phyloP scores from a whole-genome alignment of 2,329 filamentous ascomycete species.

The Trichoderma endophyticum region DNA sequence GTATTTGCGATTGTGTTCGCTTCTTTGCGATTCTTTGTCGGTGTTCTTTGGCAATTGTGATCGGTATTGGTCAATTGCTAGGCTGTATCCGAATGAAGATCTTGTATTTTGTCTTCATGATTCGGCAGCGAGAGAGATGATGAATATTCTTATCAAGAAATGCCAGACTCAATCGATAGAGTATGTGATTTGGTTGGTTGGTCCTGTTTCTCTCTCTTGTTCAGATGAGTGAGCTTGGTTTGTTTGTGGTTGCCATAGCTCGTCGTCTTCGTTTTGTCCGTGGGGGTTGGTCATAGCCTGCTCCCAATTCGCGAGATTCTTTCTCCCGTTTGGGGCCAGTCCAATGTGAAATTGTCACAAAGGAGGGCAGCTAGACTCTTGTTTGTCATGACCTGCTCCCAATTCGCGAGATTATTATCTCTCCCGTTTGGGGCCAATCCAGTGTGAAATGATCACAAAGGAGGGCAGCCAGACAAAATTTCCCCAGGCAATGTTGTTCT shows the following conservation, averaged over 20 bases:
- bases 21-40: background rate
- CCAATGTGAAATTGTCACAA: background rate
- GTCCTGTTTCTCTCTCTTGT: background rate
- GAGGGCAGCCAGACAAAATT: background rate
- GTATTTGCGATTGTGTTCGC: background rate
- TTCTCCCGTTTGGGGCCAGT: conserved; percentile 15
- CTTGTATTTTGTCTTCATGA: background rate
- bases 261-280: background rate
- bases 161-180: background rate
- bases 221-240: background rate
- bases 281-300: conserved; percentile 1
- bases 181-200: too few relatives aligned
- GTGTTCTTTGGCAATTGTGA: background rate
- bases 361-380: background rate
- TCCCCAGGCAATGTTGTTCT: background rate
- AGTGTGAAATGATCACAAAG: background rate
- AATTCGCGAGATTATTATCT: conserved; percentile 5
- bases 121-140: background rate
- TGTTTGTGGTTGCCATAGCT: background rate
- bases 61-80: background rate
- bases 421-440: conserved; percentile 17
- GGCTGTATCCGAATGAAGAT: background rate
- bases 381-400: conserved; percentile 2
- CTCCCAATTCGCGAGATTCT: conserved; percentile 16
- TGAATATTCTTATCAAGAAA: background rate